phyloP scores from a whole-genome alignment of 192 early-diverging fungal species.

The Coemansia javaensis region DNA sequence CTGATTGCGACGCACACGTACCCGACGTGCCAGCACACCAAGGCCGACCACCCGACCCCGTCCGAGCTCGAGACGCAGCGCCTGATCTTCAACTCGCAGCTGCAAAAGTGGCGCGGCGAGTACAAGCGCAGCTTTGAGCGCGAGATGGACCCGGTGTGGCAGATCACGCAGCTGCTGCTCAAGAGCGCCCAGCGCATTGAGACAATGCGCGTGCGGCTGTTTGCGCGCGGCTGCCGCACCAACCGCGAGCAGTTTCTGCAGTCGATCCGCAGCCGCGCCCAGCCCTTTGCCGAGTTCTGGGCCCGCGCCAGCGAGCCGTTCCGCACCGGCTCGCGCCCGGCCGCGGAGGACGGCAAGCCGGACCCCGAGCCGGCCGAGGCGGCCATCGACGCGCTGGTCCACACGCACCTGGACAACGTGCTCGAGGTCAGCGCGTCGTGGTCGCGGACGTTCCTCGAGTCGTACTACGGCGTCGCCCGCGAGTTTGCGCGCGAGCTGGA shows the following conservation, averaged over 20 bases:
- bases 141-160: slow-evolving; percentile 64
- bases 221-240: slow-evolving; percentile 45
- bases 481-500: slow-evolving; percentile 54
- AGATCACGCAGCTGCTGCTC: slow-evolving; percentile 51
- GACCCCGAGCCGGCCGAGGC: slow-evolving; percentile 30
- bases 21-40: slow-evolving; percentile 67
- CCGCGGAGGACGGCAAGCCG: slow-evolving; percentile 19
- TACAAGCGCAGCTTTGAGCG: slow-evolving; percentile 56
- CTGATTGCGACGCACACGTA: slow-evolving; percentile 65
- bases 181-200: slow-evolving; percentile 53
- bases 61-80: slow-evolving; percentile 66
- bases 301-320: slow-evolving; percentile 40
- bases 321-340: slow-evolving; percentile 25
- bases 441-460: slow-evolving; percentile 53
- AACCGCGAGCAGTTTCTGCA: slow-evolving; percentile 51
- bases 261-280: slow-evolving; percentile 44
- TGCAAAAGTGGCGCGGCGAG: slow-evolving; percentile 52
- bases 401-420: slow-evolving; percentile 49
- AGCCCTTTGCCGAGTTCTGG: slow-evolving; percentile 58
- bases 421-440: slow-evolving; percentile 49
- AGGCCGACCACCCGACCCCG: slow-evolving; percentile 59
- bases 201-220: slow-evolving; percentile 51
- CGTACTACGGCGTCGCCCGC: slow-evolving; percentile 52
- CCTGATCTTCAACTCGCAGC: slow-evolving; percentile 63
- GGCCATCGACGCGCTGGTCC: slow-evolving; percentile 47